Evolutionary conservation across 176 grass and related monocot species (phyloP).

Genomic region (Typha latifolia): DNA sequence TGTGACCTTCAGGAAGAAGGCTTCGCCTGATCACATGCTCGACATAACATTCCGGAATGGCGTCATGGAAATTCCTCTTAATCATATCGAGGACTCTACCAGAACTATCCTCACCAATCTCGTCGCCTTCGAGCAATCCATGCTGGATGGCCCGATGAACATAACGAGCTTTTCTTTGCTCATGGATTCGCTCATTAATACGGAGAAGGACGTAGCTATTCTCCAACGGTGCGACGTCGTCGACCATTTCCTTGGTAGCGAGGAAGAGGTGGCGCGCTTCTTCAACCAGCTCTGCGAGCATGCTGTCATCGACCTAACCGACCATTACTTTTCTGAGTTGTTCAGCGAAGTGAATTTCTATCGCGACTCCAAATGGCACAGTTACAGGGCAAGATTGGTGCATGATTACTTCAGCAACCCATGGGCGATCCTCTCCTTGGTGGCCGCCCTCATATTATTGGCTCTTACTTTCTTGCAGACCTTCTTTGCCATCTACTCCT

Average conservation of each 20-base stretch:
- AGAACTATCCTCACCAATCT: background rate
- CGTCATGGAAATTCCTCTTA: background rate
- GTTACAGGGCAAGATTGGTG: background rate
- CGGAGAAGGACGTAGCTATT: background rate
- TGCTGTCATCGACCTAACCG: accelerated
- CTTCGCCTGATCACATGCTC: background rate
- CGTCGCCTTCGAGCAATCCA: conserved; percentile 1
- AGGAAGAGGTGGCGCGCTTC: conserved; percentile 7
- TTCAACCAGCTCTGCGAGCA: conserved; percentile 2
- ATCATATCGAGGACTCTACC: background rate
- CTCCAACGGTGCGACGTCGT: background rate
- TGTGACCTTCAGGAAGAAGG: conserved; percentile 2
- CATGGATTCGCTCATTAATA: conserved; percentile 2
- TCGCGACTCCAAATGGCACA: background rate
- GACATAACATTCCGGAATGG: background rate
- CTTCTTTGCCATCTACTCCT: background rate
- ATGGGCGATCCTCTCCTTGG: conserved; percentile 1
- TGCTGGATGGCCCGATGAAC: too few relatives aligned
- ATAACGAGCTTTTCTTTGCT: background rate
- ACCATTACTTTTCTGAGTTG: background rate
- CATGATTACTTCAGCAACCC: conserved; percentile 21
- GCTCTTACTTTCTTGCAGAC: conserved; percentile 9
- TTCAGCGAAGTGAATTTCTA: background rate
- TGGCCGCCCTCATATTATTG: background rate
- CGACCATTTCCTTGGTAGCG: background rate